phyloP scores from a whole-genome alignment of 306 rosid genomes.

The Dicorynia guianensis region DNA sequence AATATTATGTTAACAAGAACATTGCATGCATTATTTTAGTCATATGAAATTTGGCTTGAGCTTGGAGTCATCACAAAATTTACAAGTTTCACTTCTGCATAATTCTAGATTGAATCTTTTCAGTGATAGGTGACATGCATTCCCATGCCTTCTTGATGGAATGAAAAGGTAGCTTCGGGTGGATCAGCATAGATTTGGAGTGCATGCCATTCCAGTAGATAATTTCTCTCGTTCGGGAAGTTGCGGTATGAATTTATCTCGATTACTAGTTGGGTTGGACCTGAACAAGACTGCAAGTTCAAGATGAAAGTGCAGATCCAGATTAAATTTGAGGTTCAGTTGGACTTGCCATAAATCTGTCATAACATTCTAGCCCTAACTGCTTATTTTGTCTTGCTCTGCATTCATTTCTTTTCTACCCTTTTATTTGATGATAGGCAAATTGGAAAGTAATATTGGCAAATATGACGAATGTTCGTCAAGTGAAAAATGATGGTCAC shows the following conservation, averaged over 20 bases:
- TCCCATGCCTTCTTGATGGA: slow-evolving; percentile 15
- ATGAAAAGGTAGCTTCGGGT: slow-evolving; percentile 13
- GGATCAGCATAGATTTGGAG: slow-evolving; percentile 51
- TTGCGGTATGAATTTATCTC: slow-evolving; percentile 88
- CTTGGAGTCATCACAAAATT: not conserved
- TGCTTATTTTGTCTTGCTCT: slow-evolving; percentile 20
- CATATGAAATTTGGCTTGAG: slow-evolving; percentile 16
- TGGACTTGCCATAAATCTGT: slow-evolving; percentile 34
- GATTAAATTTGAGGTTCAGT: slow-evolving; percentile 79
- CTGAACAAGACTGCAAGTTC: slow-evolving; percentile 82
- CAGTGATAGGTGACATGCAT: slow-evolving; percentile 7
- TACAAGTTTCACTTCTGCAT: not conserved
- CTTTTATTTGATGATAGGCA: slow-evolving; percentile 18
- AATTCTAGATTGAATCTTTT: not conserved
- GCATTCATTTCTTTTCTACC: not conserved
- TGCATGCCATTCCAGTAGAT: slow-evolving; percentile 78
- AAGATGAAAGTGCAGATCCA: slow-evolving; percentile 81
- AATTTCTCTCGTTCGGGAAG: slow-evolving; percentile 84
- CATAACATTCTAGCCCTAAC: not conserved
- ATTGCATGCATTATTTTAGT: slow-evolving; percentile 7
- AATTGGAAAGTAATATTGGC: slow-evolving; percentile 37
- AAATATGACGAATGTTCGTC: slow-evolving; percentile 77
- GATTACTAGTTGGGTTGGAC: slow-evolving; percentile 75
- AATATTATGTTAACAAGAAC: slow-evolving; percentile 14
- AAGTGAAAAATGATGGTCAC: slow-evolving; percentile 68